phyloP scores from a whole-genome alignment of 768 basidiomycete species.

The Naematelia aurantialba region DNA sequence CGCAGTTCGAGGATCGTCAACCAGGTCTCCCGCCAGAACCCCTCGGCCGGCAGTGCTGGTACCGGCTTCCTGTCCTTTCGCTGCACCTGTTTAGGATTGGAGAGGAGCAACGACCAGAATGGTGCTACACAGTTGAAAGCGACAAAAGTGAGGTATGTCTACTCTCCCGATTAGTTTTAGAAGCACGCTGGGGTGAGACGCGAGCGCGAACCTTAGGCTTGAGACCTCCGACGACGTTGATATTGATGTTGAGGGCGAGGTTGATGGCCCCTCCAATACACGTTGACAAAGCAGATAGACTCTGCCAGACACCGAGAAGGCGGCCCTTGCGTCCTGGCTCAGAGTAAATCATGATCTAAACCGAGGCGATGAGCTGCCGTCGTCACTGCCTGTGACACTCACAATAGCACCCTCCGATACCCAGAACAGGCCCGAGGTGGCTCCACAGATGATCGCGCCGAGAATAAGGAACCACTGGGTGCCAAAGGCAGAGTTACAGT shows the following conservation, averaged over 20 bases:
- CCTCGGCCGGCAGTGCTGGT: slow-evolving; percentile 11
- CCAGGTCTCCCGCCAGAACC: slow-evolving; percentile 18
- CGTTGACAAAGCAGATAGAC: slow-evolving; percentile 8
- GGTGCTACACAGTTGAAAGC: slow-evolving; percentile 16
- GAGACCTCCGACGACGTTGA: slow-evolving; percentile 11
- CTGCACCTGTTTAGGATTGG: slow-evolving; percentile 19
- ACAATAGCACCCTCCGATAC: slow-evolving; percentile 16
- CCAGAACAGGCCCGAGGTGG: slow-evolving; percentile 20
- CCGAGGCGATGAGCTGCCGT: not conserved
- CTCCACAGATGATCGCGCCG: slow-evolving; percentile 18
- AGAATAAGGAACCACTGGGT: slow-evolving; percentile 19
- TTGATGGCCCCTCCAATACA: slow-evolving; percentile 18
- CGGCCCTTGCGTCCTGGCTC: slow-evolving; percentile 15
- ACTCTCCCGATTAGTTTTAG: not conserved
- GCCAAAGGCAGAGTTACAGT: slow-evolving; percentile 11
- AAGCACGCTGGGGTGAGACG: too few species aligned
- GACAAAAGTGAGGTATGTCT: slow-evolving; percentile 15
- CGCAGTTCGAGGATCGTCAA: slow-evolving; percentile 11
- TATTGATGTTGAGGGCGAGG: slow-evolving; percentile 18
- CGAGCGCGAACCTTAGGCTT: slow-evolving; percentile 9
- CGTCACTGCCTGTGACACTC: slow-evolving; percentile 4
- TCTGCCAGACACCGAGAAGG: slow-evolving; percentile 15
- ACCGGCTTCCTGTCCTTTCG: slow-evolving; percentile 16
- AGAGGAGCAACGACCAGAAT: slow-evolving; percentile 12
- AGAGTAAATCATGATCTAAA: slow-evolving; percentile 13